Percentiles rank a stretch among this genome's conserved stretches.
Conservation (phyloP, 208 protist genomes). For the Vickermania ingenoplastis region DNA sequence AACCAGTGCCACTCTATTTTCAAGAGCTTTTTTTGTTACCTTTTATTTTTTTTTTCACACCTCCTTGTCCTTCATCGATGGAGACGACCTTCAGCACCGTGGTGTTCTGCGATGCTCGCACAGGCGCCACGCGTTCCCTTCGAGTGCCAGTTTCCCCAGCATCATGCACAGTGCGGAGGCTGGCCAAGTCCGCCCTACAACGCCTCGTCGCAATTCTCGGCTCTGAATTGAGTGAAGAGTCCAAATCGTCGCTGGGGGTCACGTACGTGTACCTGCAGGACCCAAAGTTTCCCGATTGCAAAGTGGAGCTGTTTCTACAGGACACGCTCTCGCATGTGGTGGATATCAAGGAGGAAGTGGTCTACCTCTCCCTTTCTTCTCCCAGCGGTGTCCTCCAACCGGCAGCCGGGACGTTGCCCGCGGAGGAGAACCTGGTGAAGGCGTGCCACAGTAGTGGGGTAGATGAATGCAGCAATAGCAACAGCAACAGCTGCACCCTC, state of each 20-base stretch:
- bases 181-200: slow-evolving; percentile 45
- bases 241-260: background rate
- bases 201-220: slow-evolving; percentile 17
- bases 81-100: slow-evolving; percentile 8
- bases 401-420: background rate
- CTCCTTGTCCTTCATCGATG: background rate
- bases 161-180: slow-evolving; percentile 22
- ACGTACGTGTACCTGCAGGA: background rate
- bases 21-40: too few species aligned
- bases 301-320: slow-evolving; percentile 21
- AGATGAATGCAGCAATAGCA: background rate
- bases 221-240: background rate
- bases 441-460: too few species aligned
- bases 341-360: slow-evolving; percentile 17
- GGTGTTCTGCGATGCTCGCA: slow-evolving; percentile 12
- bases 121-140: slow-evolving; percentile 7
- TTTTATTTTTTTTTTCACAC: slow-evolving; percentile 1
- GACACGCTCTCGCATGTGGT: slow-evolving; percentile 20
- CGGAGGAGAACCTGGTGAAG: too few species aligned
- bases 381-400: slow-evolving; percentile 5
- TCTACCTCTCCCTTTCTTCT: slow-evolving; percentile 11
- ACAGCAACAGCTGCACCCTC: background rate
- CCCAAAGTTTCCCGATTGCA: background rate
- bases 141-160: slow-evolving; percentile 29
- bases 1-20: too few species aligned